phyloP scores from a whole-genome alignment of 1,139 yeast species.

The Hyphopichia fennica region DNA sequence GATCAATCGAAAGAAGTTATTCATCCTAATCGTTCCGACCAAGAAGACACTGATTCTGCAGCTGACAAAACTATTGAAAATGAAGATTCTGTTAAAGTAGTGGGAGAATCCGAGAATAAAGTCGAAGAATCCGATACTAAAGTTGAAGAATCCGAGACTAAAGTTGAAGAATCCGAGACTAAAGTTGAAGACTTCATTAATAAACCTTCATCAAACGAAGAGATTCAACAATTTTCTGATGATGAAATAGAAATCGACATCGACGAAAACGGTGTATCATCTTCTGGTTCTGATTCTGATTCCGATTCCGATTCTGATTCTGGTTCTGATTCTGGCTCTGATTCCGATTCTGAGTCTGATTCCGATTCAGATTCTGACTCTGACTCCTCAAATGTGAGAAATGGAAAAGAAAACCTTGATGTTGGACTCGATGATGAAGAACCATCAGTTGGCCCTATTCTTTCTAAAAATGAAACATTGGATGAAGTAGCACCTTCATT shows the following conservation, averaged over 20 bases:
- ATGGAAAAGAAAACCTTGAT: conserved; percentile 16
- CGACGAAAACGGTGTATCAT: conserved; percentile 6
- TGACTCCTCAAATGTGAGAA: conserved; percentile 19
- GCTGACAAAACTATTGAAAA: no score
- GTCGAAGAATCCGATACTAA: neutral
- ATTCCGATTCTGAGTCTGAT: conserved; percentile 13
- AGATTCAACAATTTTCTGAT: conserved; percentile 21
- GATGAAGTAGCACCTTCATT: conserved; percentile 70
- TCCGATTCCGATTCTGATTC: conserved; percentile 12
- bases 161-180: neutral
- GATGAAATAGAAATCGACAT: conserved; percentile 26
- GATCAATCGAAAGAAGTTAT: no score
- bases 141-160: neutral
- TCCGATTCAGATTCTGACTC: conserved; percentile 25
- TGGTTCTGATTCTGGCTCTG: conserved; percentile 4
- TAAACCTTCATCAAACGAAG: conserved; percentile 5
- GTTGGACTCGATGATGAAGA: conserved; percentile 40
- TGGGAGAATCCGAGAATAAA: neutral
- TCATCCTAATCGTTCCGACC: no score
- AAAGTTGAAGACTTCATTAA: neutral
- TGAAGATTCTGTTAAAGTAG: neutral
- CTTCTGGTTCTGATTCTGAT: conserved; percentile 14
- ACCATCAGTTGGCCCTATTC: conserved; percentile 57
- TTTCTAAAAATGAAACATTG: conserved; percentile 71
- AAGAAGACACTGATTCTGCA: no score